These are phyloP conservation scores for Cladosporium velox DNA, from an alignment of 2,329 filamentous ascomycete genomes.

Conservation along the genomic window DNA sequence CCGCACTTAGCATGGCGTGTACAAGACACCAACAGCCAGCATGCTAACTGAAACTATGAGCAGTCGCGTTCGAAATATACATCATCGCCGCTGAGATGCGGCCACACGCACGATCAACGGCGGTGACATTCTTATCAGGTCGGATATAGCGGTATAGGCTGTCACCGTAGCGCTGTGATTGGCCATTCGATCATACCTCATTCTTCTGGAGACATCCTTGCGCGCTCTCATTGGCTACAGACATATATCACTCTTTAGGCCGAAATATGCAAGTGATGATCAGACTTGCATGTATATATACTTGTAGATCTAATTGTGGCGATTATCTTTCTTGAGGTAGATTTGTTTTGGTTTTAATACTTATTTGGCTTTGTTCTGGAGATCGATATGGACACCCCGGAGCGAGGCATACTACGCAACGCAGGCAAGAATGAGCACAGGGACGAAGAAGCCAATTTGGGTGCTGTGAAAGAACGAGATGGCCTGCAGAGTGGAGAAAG, in stretches of 20 bases:
- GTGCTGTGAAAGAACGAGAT: neutral
- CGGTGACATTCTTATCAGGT: neutral
- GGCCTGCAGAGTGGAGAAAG: neutral
- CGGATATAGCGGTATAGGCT: neutral
- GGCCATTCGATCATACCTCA: neutral
- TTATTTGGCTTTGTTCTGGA: neutral
- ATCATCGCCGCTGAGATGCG: neutral
- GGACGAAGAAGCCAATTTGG: slow-evolving; percentile 8
- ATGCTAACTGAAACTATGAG: neutral
- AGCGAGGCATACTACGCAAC: slow-evolving; percentile 11
- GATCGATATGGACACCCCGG: slow-evolving; percentile 7
- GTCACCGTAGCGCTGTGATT: slow-evolving; percentile 15
- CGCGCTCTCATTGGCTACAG: neutral
- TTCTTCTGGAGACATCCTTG: slow-evolving; percentile 7
- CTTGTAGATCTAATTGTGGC: neutral
- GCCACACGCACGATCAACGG: neutral
- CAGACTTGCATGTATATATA: neutral
- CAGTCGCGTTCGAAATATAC: too few species aligned
- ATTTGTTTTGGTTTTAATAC: neutral
- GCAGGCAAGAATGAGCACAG: neutral
- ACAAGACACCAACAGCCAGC: neutral
- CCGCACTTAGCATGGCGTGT: neutral
- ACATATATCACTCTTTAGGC: neutral
- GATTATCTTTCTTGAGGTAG: neutral
- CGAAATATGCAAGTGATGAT: neutral